Base-by-base conservation (phyloP, 2,329 filamentous ascomycete species). In the Apiospora hydei region DNA sequence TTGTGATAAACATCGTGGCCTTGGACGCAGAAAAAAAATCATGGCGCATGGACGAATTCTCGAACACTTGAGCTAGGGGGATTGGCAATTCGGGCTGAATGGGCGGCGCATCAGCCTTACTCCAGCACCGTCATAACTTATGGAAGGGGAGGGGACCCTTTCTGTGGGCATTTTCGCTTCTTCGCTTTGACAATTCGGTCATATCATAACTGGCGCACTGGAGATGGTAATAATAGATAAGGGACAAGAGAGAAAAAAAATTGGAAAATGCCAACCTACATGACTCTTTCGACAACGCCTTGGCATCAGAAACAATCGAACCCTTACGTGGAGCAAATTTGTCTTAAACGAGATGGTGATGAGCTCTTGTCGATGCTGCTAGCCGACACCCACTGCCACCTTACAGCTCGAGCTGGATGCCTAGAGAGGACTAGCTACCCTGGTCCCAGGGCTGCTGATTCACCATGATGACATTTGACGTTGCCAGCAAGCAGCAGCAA, bases 331-430 rank as follows among this genome's bases (percentile, higher is more conserved):
- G 57, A 41, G 57, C 51, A 21, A 41, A 14, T n/a, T 8, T 41
- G 57, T 64, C 57, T 41, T 41, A 64, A 64, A 64, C 57, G 57
- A 64, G 57, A 64, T 64, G 57, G 57, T 64, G 57, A 64, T 64
- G 57, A 41, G 57, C 57, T 41, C 57, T 64, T 64, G 57, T 64
- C 41, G 57, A 64, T n/a, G 57, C 57, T 64, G 57, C 30, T 64
- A 64, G 57, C 57, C 57, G 57, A n/a, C 34, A 64, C 57, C 18
- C 18, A 24, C 34, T n/a, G 21, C 34, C 34, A n/a, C 18, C 51
- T 34, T 57, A 30, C 26, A 57, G 51, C 51, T 26, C 34, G 34
- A 57, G 4, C 18, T 46, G 18, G 3, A 46, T 14, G 13, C 26
- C 26, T 30, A 38, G 7, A 38, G 34, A 30, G 26, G 26, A 6